phyloP scores from a whole-genome alignment of 257 asterid species.

The Nicotiana tomentosiformis region DNA sequence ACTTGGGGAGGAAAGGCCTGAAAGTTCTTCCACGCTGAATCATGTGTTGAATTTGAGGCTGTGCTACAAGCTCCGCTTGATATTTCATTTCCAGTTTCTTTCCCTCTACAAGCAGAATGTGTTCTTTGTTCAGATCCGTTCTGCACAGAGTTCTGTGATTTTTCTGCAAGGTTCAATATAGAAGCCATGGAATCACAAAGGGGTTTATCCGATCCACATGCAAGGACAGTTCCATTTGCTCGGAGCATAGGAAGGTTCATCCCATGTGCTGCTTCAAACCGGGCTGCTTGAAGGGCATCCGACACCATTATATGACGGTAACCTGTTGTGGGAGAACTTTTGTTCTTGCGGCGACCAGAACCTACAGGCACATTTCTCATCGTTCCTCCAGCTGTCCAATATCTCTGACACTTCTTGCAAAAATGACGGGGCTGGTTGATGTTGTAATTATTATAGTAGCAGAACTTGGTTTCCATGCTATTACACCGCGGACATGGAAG shows the following conservation, averaged over 20 bases:
- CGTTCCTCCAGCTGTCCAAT: constrained; percentile 87
- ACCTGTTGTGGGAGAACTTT: constrained; percentile 18
- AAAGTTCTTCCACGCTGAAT: constrained; percentile 13
- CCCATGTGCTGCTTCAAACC: constrained; percentile 21
- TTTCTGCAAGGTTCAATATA: constrained; percentile 14
- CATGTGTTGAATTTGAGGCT: constrained; percentile 12
- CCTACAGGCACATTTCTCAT: constrained; percentile 82
- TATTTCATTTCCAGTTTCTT: constrained; percentile 19
- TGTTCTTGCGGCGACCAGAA: constrained; percentile 76
- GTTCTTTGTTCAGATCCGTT: constrained; percentile 21
- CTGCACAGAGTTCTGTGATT: constrained; percentile 12
- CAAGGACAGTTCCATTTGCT: constrained; percentile 32
- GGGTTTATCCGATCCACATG: constrained; percentile 32
- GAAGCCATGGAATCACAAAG: not conserved
- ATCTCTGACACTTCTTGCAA: constrained; percentile 73
- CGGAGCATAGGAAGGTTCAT: constrained; percentile 20
- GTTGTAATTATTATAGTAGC: constrained; percentile 84
- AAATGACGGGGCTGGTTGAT: constrained; percentile 77
- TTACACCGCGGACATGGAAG: constrained; percentile 76
- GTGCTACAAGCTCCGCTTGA: constrained; percentile 18
- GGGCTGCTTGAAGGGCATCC: constrained; percentile 28
- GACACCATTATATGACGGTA: constrained; percentile 30
- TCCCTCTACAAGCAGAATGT: constrained; percentile 17
- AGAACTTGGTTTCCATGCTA: constrained; percentile 79
- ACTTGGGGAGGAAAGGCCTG: constrained; percentile 24